Evolutionary conservation across 805 yeast genomes (phyloP), one percentile per base, ranked within the genome.

Genomic region (Kodamaea sagamina): DNA sequence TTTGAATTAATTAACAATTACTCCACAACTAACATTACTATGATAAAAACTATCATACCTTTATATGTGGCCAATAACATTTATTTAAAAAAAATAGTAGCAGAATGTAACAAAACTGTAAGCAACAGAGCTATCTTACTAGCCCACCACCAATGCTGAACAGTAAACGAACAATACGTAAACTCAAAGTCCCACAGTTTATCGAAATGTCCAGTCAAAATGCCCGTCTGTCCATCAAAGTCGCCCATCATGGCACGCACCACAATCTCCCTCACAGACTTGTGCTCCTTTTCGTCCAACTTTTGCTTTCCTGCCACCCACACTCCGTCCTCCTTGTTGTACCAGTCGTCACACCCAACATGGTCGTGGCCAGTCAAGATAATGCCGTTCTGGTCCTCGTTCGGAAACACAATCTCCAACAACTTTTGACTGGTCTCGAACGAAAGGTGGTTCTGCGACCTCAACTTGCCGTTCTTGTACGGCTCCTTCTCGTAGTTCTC

Each of bases 181-280:
- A 80, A 92, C 19, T 74, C 66, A 68, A 86, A 90, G 12, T 74
- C 75, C 92, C 95, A 85, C 13, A 57, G 53, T 1, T 62, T 53
- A 54, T 79, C 71, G 59, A 78, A 84, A 41, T 73, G 79, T 2
- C 95, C 97, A 1, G 89, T 83, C 50, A 93, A 65, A 9, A 93
- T 65, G 0, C 98, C 99, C 1, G 89, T 78, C 54, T 85, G 86
- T 2, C 99, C 99, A 46, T 83, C 86, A 55, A 72, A 93, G 57
- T 93, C 97, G 12, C 99, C 99, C 98, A 93, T 93, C 81, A 92
- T 86, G 12, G 97, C 81, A 44, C 90, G 72, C 16, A 93, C 97
- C 0, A 95, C 92, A 44, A 86, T 69, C 63, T 92, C 98, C 44
- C 81, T 72, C 10, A 89, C 65, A 12, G 73, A 67, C n/a, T 59